Percentiles rank a stretch among this genome's conserved stretches.
These are phyloP conservation scores for Imleria badia DNA, from an alignment of 768 basidiomycete genomes.

Conservation along the genomic window DNA sequence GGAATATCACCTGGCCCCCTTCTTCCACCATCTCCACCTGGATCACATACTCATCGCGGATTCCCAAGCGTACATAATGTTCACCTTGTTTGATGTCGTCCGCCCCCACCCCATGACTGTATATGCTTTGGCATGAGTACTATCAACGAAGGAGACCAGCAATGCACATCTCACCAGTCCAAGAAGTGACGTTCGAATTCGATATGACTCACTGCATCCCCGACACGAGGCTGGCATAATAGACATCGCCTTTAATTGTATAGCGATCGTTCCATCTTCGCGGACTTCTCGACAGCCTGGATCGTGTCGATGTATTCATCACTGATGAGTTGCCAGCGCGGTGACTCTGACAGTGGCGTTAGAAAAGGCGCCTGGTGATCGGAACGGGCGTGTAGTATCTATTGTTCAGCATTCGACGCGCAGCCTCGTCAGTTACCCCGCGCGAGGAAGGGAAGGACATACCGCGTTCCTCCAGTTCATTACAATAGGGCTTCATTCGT, in stretches of 20 bases:
- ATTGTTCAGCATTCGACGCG: neutral
- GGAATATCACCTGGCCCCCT: neutral
- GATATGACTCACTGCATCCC: neutral
- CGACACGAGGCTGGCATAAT: conserved; percentile 1
- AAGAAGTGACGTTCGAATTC: neutral
- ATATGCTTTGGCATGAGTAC: neutral
- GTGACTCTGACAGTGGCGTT: neutral
- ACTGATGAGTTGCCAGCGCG: conserved; percentile 1
- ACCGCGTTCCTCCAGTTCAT: conserved; percentile 7
- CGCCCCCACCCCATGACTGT: neutral
- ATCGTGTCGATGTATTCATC: neutral
- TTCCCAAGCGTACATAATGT: neutral
- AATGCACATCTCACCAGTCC: neutral
- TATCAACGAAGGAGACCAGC: neutral
- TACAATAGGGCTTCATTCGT: neutral
- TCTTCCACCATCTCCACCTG: conserved; percentile 1
- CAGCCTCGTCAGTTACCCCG: neutral
- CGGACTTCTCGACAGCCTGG: neutral
- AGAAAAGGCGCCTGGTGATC: neutral
- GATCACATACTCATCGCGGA: neutral
- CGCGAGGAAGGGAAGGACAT: neutral
- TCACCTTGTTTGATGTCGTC: neutral
- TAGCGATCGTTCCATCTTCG: neutral
- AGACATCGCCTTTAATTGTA: neutral
- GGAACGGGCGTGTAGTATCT: neutral